Conservation (phyloP, 148 eudicot genomes). For the Euryodendron excelsum region DNA sequence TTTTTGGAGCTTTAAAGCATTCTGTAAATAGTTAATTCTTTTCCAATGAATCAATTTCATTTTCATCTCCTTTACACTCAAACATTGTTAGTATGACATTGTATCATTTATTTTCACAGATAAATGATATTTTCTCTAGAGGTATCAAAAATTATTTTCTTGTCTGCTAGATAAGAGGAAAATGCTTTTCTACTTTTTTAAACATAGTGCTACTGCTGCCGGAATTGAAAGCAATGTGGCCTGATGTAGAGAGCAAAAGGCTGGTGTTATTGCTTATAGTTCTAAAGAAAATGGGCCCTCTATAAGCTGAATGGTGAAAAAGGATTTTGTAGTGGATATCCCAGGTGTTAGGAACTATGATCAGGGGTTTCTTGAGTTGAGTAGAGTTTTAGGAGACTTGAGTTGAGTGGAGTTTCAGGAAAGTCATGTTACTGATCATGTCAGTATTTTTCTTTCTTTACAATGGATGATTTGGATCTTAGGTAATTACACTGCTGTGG, state of each 20-base stretch:
- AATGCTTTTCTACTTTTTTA: background rate
- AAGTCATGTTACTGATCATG: background rate
- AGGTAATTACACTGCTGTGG: background rate
- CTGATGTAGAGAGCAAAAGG: background rate
- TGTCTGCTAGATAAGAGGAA: background rate
- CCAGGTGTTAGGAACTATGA: background rate
- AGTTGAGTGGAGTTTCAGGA: background rate
- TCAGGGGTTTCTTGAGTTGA: background rate
- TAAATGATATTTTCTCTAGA: too few relatives aligned
- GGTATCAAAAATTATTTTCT: background rate
- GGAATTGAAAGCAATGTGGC: background rate
- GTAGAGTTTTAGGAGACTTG: background rate
- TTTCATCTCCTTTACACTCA: background rate
- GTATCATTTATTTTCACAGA: background rate
- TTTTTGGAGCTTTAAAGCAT: background rate
- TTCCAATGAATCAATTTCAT: background rate
- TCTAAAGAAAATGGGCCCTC: background rate
- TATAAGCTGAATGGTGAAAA: background rate
- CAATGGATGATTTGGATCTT: background rate
- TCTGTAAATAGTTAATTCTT: background rate
- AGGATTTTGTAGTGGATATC: background rate
- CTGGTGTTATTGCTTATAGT: background rate
- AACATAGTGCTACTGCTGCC: background rate
- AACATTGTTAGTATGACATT: background rate
- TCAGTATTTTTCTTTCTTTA: background rate